Evolutionary conservation across 1,139 yeast species (phyloP).

Genomic region (Hemisphaericaspora subhashii): DNA sequence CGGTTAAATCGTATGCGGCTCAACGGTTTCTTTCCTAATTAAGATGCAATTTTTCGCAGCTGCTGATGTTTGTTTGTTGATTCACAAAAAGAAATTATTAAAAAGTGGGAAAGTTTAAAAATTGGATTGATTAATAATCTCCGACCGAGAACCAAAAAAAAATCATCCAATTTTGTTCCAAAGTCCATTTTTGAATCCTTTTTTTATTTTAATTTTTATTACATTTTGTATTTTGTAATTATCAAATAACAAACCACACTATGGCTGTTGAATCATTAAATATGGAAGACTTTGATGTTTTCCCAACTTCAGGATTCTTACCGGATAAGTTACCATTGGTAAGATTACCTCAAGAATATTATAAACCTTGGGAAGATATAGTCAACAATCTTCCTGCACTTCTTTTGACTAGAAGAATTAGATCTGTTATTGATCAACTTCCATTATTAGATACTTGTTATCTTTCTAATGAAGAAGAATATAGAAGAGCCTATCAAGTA

Average conservation of each 20-base stretch:
- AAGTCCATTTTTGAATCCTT: too few relatives aligned
- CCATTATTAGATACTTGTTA: constrained; percentile 51
- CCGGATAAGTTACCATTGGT: constrained; percentile 68
- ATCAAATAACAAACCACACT: neutral
- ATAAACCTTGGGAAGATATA: constrained; percentile 74
- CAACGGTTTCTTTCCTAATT: neutral
- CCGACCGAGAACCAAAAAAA: neutral
- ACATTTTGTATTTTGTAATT: too few relatives aligned
- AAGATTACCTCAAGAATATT: constrained; percentile 60
- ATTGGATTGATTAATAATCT: neutral
- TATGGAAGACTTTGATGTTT: constrained; percentile 66
- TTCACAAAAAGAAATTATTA: neutral
- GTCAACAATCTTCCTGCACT: constrained; percentile 70
- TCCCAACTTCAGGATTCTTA: constrained; percentile 71
- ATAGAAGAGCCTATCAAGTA: constrained; percentile 77
- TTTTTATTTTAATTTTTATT: too few relatives aligned
- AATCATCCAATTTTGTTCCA: too few relatives aligned
- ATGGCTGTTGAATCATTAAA: constrained; percentile 15
- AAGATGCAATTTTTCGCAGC: too few relatives aligned
- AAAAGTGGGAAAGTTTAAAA: constrained; percentile 1
- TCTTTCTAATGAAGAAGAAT: constrained; percentile 48
- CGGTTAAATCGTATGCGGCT: neutral
- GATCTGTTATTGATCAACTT: constrained; percentile 58
- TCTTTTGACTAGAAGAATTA: constrained; percentile 61
- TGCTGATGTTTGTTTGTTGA: neutral